These are phyloP conservation scores for Cytospora piceicola DNA, from an alignment of 2,329 filamentous ascomycete species.

Conservation along the genomic window DNA sequence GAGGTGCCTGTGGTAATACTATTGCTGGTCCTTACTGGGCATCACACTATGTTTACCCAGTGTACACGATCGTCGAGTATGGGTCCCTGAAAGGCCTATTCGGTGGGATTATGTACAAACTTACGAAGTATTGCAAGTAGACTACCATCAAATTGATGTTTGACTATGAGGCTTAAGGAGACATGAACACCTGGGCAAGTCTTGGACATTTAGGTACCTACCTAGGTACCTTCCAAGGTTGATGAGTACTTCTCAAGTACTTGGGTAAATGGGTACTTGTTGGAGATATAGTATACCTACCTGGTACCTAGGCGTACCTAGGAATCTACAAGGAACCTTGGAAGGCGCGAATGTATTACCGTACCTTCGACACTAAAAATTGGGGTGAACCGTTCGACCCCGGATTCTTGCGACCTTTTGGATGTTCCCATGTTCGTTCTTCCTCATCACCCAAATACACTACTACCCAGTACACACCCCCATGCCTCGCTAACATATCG, in stretches of 20 bases:
- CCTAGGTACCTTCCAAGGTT: no score
- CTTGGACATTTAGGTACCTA: no score
- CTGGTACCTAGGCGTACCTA: background rate
- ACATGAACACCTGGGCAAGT: no score
- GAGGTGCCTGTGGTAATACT: background rate
- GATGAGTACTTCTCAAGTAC: no score
- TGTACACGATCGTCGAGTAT: no score
- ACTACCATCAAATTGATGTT: no score
- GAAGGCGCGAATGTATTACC: no score
- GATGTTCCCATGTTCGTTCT: background rate
- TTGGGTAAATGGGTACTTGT: no score
- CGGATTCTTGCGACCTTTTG: background rate
- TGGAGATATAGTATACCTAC: background rate
- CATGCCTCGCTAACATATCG: slow-evolving; percentile 4
- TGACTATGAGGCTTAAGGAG: no score
- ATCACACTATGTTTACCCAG: background rate
- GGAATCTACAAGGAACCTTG: background rate
- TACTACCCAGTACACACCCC: background rate
- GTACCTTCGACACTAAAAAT: background rate
- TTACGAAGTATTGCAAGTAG: no score
- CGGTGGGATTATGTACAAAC: no score
- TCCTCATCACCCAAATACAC: background rate
- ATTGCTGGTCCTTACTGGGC: background rate
- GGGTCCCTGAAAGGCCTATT: no score
- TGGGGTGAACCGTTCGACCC: background rate